Percentiles rank a stretch among this genome's conserved stretches.
phyloP scores from a whole-genome alignment of 495 filamentous ascomycete species.

The Tuber magnatum region DNA sequence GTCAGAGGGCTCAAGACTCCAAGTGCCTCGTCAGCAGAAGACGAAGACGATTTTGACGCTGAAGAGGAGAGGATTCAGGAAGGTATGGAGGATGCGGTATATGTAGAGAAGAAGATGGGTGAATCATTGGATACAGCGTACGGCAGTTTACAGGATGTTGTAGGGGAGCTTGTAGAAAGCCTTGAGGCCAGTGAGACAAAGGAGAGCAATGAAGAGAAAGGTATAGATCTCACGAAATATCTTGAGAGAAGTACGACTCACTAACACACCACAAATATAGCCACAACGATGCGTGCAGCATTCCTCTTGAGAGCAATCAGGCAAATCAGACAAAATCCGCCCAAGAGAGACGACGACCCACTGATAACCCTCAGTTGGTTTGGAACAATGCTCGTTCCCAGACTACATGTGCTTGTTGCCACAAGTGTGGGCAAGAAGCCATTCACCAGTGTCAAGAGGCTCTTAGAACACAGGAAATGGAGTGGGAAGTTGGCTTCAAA shows the following conservation, averaged over 20 bases:
- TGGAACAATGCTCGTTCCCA: constrained; percentile 40
- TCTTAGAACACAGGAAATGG: constrained; percentile 34
- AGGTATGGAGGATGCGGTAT: constrained; percentile 60
- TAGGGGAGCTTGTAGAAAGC: constrained; percentile 47
- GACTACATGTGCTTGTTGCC: constrained; percentile 40
- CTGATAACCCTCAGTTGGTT: constrained; percentile 36
- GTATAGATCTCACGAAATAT: background rate
- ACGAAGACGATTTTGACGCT: constrained; percentile 63
- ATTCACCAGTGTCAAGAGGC: constrained; percentile 32
- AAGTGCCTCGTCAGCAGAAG: constrained; percentile 55
- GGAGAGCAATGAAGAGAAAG: constrained; percentile 14
- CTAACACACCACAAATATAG: constrained; percentile 3
- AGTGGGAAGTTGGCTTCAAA: constrained; percentile 42
- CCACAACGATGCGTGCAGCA: constrained; percentile 44
- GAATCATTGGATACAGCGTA: constrained; percentile 55
- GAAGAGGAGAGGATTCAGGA: constrained; percentile 69
- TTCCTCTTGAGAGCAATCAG: constrained; percentile 72
- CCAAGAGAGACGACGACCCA: constrained; percentile 43
- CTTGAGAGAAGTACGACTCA: background rate
- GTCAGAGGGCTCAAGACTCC: constrained; percentile 60
- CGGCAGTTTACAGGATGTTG: constrained; percentile 50
- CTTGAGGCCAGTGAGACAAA: constrained; percentile 42
- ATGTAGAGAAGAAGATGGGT: constrained; percentile 56
- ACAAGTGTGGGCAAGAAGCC: constrained; percentile 28
- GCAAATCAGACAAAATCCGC: constrained; percentile 62